Evolutionary conservation across 2,329 filamentous ascomycete genomes (phyloP).

Genomic region (Byssoonygena ceratinophila): DNA sequence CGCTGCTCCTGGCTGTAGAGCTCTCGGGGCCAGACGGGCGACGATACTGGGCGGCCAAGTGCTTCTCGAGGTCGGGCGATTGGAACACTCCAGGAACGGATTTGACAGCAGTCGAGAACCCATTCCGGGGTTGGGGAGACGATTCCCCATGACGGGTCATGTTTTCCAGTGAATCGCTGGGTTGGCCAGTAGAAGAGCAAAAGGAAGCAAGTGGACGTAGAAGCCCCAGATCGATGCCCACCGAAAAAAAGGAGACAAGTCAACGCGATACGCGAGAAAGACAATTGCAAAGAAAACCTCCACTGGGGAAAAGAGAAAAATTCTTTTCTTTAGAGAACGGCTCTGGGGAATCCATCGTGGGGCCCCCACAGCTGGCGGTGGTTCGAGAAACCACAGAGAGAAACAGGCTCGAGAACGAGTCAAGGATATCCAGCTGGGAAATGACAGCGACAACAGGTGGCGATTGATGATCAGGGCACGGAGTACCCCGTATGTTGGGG

Average conservation of each 20-base stretch:
- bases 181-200: background rate
- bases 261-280: background rate
- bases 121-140: background rate
- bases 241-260: no score
- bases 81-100: background rate
- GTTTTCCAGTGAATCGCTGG: background rate
- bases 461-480: no score
- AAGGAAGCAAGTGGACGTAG: no score
- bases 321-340: background rate
- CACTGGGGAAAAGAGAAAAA: background rate
- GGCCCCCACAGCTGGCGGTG: background rate
- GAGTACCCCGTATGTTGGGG: no score
- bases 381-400: background rate
- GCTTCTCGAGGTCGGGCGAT: slow-evolving; percentile 5
- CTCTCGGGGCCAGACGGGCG: background rate
- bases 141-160: background rate
- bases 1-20: background rate
- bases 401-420: background rate
- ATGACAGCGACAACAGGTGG: no score
- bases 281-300: background rate
- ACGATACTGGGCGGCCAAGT: background rate
- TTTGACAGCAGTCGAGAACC: slow-evolving; percentile 1
- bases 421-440: no score
- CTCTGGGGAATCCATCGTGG: background rate
- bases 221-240: no score